Base-by-base conservation (phyloP, 2,329 filamentous ascomycete genomes). In the Ophiostoma perfectum region DNA sequence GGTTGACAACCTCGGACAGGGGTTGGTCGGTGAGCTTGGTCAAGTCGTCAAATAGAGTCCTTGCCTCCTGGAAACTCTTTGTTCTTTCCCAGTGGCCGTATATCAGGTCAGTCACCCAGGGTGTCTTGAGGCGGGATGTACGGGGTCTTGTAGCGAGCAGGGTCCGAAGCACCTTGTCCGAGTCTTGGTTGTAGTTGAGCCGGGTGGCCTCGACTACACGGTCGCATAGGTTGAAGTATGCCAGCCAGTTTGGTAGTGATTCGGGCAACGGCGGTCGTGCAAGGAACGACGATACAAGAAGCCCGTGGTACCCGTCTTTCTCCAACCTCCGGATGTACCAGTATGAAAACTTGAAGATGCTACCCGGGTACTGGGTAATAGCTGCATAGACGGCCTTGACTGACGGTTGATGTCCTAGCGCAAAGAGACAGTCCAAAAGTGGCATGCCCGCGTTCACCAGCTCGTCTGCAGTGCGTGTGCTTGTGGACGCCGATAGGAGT, bases 91-190 rank as follows among this genome's bases (percentile, higher is more conserved):
- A 81, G 60, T 79, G 72, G 27, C 75, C 71, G 38, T 75, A 74
- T 14, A 81, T 66, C 1, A 81, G 72, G 67, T 74, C 76, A 39
- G 77, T 76, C 0, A 78, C 73, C 79, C 80, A 81, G 11, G 73
- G 63, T 4, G 76, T 74, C 41, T 72, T 75, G 62, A 81, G 66
- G n/a, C 68, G 68, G 5, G 44, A 5, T 27, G 16, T 45, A 0
- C 45, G 62, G 9, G 74, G 70, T 7, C 73, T 68, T 62, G 78
- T 73, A 12, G 65, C 66, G 4, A 73, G 66, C 27, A 80, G 72
- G 1, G 73, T 72, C n/a, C 68, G 69, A 16, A 81, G 60, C 2
- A 80, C 75, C 2, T 72, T 66, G 5, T 69, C 70, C 2, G 75
- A 74, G 52, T 75, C 74, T 16, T 71, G 69, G 38, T 76, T 75